phyloP scores from a whole-genome alignment of 805 yeast species.

The Wickerhamiella allomyrinae region DNA sequence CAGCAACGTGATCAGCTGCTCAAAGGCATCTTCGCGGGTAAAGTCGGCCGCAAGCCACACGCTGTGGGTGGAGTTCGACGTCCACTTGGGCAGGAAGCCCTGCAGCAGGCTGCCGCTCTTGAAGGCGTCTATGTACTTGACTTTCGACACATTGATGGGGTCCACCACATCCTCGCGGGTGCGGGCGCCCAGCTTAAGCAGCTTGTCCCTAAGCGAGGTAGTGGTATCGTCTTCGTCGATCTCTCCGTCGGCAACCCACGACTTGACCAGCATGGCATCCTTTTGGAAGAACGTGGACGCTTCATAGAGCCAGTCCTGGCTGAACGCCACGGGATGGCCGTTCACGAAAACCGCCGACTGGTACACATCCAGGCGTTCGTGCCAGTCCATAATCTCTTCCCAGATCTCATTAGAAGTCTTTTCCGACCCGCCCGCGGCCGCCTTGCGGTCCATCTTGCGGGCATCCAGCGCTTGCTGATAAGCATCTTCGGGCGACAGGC shows the following conservation, averaged over 20 bases:
- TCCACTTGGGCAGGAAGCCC: conserved; percentile 4
- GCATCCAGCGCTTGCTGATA: conserved; percentile 11
- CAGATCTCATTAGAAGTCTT: conserved; percentile 3
- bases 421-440: background rate
- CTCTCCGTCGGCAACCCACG: conserved; percentile 19
- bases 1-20: conserved; percentile 33
- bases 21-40: conserved; percentile 24
- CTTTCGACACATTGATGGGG: conserved; percentile 5
- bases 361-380: conserved; percentile 24
- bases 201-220: conserved; percentile 10
- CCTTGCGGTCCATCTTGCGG: conserved; percentile 1
- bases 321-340: conserved; percentile 30
- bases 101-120: background rate
- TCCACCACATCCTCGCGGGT: conserved; percentile 8
- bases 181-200: conserved; percentile 8
- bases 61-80: conserved; percentile 12
- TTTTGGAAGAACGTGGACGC: conserved; percentile 23
- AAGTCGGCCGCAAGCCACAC: conserved; percentile 51
- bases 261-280: conserved; percentile 33
- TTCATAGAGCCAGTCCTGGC: conserved; percentile 18
- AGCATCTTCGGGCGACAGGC: conserved; percentile 10
- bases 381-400: conserved; percentile 20
- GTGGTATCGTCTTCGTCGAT: conserved; percentile 15
- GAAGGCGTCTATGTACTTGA: conserved; percentile 21
- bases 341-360: conserved; percentile 49